Percentiles rank a stretch among this genome's conserved stretches.
These are phyloP conservation scores for Syzygium aqueum DNA, from an alignment of 345 rosid genomes.

Conservation along the genomic window DNA sequence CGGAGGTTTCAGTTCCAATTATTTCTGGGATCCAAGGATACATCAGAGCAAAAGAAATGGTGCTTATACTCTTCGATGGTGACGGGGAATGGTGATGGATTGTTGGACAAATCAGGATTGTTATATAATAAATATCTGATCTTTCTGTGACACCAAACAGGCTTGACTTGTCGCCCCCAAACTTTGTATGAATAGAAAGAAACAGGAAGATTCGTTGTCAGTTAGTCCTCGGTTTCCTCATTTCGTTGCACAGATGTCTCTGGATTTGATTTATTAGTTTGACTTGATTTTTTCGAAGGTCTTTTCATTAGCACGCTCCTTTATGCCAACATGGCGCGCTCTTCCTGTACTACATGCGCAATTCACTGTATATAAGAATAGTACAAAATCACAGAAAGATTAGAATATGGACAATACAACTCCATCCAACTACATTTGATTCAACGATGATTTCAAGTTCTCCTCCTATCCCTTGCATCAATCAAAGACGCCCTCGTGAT, in stretches of 20 bases:
- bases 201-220: background rate
- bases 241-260: background rate
- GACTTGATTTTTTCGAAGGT: background rate
- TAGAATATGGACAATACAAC: background rate
- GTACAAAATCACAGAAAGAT: background rate
- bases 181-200: background rate
- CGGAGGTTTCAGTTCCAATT: background rate
- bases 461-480: constrained; percentile 32
- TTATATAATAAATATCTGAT: background rate
- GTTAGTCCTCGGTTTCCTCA: background rate
- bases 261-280: background rate
- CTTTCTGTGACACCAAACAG: background rate
- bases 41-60: background rate
- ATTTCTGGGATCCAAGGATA: background rate
- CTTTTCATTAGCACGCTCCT: background rate
- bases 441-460: background rate
- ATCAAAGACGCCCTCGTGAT: constrained; percentile 55
- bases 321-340: background rate
- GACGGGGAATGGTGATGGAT: background rate
- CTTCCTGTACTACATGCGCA: background rate
- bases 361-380: background rate
- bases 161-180: background rate
- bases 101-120: background rate
- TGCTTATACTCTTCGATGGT: background rate
- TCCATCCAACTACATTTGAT: background rate